Conservation (phyloP, 176 grass and related monocot species). For the Zoysia pacifica region DNA sequence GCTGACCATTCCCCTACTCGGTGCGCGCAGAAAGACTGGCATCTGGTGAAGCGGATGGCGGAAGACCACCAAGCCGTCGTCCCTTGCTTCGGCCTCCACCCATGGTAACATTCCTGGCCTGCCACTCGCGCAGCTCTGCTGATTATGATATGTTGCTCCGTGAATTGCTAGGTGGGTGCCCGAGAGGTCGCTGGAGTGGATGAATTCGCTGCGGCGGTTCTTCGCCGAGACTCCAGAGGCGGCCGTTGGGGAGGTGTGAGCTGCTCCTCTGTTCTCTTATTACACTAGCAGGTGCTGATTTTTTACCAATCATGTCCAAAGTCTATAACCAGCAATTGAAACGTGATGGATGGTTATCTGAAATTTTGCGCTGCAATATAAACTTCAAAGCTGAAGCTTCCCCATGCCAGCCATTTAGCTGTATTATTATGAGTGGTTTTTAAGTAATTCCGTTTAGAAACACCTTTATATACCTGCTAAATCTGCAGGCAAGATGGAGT, state of each 20-base stretch:
- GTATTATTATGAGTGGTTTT: background rate
- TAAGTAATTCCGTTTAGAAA: background rate
- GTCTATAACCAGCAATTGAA: constrained; percentile 5
- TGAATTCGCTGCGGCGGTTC: constrained; percentile 58
- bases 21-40: constrained; percentile 66
- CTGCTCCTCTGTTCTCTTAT: background rate
- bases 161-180: constrained; percentile 55
- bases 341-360: background rate
- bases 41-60: constrained; percentile 76
- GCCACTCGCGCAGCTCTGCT: background rate
- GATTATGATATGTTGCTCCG: background rate
- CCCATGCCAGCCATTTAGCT: background rate
- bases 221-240: constrained; percentile 58
- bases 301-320: background rate
- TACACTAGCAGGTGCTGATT: background rate
- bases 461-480: background rate
- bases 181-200: constrained; percentile 81
- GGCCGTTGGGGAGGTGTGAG: constrained; percentile 77
- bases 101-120: constrained; percentile 47
- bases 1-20: background rate
- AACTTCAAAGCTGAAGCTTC: background rate
- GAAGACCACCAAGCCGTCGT: constrained; percentile 64
- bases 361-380: background rate
- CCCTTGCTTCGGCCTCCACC: constrained; percentile 88
- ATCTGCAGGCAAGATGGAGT: background rate